Percentiles rank a stretch among this genome's conserved stretches.
Evolutionary conservation across 306 rosid genomes (phyloP).

Genomic region (Amphicarpaea edgeworthii): DNA sequence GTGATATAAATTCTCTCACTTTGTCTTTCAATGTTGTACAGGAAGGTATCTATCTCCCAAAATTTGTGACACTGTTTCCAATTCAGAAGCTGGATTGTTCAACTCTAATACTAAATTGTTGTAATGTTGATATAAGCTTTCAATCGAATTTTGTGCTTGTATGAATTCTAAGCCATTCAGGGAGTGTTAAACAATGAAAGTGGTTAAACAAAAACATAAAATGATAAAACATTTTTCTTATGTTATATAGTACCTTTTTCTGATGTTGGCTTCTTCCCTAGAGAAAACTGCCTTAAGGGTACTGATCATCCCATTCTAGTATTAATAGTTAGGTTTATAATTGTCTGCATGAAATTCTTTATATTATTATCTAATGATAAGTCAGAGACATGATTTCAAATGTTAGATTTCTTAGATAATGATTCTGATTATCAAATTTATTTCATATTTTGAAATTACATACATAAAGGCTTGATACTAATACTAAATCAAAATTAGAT

Average conservation of each 20-base stretch:
- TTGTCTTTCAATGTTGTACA: background rate
- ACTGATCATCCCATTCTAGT: background rate
- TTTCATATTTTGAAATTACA: background rate
- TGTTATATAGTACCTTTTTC: background rate
- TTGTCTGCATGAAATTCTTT: background rate
- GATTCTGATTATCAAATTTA: background rate
- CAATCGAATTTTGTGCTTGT: background rate
- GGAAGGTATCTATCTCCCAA: constrained; percentile 17
- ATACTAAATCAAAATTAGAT: background rate
- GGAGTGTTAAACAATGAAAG: background rate
- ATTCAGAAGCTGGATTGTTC: constrained; percentile 22
- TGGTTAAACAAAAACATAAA: background rate
- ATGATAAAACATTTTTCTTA: background rate
- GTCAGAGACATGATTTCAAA: background rate
- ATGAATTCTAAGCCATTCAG: background rate
- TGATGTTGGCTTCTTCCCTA: background rate
- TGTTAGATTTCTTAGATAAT: background rate
- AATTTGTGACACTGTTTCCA: background rate
- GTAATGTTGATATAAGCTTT: background rate
- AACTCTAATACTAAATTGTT: background rate
- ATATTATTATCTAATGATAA: background rate
- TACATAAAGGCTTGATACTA: background rate
- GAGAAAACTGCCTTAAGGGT: background rate
- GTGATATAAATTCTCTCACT: background rate
- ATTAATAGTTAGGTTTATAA: background rate